phyloP scores from a whole-genome alignment of 2,329 filamentous ascomycete genomes.

The Alternaria alternata region DNA sequence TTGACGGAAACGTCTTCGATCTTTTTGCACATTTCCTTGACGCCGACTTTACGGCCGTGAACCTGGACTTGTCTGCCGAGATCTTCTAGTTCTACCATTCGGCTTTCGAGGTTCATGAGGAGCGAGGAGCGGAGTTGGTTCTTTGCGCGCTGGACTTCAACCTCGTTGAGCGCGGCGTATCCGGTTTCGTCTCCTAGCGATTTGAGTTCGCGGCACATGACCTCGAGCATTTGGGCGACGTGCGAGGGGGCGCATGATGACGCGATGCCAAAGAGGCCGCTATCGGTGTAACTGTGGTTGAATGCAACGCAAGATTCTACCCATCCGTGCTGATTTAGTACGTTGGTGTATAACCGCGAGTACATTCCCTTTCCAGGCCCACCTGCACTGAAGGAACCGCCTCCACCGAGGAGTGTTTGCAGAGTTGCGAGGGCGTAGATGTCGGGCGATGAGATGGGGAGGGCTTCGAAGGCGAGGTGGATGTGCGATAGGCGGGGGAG shows the following conservation, averaged over 20 bases:
- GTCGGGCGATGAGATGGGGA: slow-evolving; percentile 87
- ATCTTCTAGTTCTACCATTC: slow-evolving; percentile 98
- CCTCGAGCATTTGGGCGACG: slow-evolving; percentile 85
- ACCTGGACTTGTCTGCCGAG: slow-evolving; percentile 94
- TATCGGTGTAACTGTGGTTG: slow-evolving; percentile 97
- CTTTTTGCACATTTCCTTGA: slow-evolving; percentile 88
- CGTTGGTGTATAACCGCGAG: slow-evolving; percentile 95
- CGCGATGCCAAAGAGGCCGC: slow-evolving; percentile 92
- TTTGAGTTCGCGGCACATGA: slow-evolving; percentile 91
- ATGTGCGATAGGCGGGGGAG: slow-evolving; percentile 87
- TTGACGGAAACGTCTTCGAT: slow-evolving; percentile 83
- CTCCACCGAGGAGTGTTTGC: slow-evolving; percentile 93
- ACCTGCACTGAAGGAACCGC: slow-evolving; percentile 94
- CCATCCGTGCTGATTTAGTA: slow-evolving; percentile 97
- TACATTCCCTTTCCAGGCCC: slow-evolving; percentile 99
- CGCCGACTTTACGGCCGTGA: slow-evolving; percentile 91
- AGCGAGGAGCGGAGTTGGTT: slow-evolving; percentile 91
- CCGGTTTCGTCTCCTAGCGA: slow-evolving; percentile 79
- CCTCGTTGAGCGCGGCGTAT: slow-evolving; percentile 73
- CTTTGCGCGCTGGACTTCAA: slow-evolving; percentile 91
- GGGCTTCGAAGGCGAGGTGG: slow-evolving; percentile 93
- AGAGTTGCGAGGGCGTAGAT: slow-evolving; percentile 96
- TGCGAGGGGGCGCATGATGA: slow-evolving; percentile 82
- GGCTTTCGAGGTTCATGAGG: slow-evolving; percentile 95
- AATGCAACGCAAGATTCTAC: slow-evolving; percentile 95